phyloP scores from a whole-genome alignment of 805 yeast genomes.

The Tetrapisispora nanseiensis region DNA sequence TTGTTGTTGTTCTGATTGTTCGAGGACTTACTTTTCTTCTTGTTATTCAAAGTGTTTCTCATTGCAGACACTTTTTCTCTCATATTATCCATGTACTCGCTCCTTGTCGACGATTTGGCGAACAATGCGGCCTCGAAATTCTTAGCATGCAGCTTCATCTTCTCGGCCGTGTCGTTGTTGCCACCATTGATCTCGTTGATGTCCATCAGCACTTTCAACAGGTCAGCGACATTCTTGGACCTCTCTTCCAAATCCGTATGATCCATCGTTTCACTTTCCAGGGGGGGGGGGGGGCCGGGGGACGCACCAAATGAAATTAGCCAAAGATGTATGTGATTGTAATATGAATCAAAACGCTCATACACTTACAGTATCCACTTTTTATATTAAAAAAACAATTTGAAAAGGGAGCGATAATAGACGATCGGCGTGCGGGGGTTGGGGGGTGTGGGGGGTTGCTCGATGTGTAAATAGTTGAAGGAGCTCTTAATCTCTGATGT shows the following conservation, averaged over 20 bases:
- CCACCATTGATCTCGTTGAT: slow-evolving; percentile 31
- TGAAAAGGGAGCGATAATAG: too few relatives aligned
- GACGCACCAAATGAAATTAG: too few relatives aligned
- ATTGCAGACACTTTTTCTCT: slow-evolving; percentile 35
- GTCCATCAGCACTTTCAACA: slow-evolving; percentile 27
- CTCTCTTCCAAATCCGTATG: slow-evolving; percentile 20
- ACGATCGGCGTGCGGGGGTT: too few relatives aligned
- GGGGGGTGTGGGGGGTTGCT: too few relatives aligned
- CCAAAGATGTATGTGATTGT: too few relatives aligned
- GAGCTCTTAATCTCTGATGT: too few relatives aligned
- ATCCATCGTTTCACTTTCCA: not conserved
- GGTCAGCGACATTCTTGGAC: slow-evolving; percentile 26
- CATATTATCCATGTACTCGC: slow-evolving; percentile 44
- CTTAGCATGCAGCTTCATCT: slow-evolving; percentile 48
- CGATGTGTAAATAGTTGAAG: too few relatives aligned
- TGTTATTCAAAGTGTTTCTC: slow-evolving; percentile 28
- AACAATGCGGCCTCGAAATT: slow-evolving; percentile 63
- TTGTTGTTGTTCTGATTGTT: not conserved
- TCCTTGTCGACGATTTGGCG: slow-evolving; percentile 43
- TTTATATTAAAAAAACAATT: too few relatives aligned
- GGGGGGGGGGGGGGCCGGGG: too few relatives aligned
- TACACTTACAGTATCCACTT: too few relatives aligned
- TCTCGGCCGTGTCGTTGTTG: slow-evolving; percentile 30
- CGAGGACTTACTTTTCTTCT: slow-evolving; percentile 15
- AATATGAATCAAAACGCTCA: too few relatives aligned